Conservation (phyloP, 139 green algal genomes). For the Helicosporidium sp. region DNA sequence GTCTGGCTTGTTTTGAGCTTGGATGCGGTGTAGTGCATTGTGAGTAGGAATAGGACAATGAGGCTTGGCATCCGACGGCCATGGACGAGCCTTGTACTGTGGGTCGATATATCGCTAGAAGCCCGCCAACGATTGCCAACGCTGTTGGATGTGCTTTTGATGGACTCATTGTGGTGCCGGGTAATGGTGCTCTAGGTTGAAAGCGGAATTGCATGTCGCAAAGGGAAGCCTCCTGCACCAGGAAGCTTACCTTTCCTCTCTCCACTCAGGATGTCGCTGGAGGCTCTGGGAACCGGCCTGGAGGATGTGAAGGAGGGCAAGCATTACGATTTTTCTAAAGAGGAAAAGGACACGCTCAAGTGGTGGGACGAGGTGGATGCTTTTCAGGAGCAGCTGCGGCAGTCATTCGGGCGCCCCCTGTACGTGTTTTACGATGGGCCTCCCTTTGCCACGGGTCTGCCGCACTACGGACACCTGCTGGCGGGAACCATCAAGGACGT, state of each 20-base stretch:
- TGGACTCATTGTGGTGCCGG: too few species aligned
- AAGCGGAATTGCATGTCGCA: background rate
- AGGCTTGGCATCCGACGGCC: too few species aligned
- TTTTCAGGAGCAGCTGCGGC: slow-evolving; percentile 69
- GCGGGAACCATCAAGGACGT: slow-evolving; percentile 97
- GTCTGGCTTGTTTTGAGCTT: too few species aligned
- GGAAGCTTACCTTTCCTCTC: background rate
- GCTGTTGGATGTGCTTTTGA: too few species aligned
- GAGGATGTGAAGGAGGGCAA: slow-evolving; percentile 43
- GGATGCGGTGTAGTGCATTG: too few species aligned
- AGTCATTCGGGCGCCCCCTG: slow-evolving; percentile 68
- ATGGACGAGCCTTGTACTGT: too few species aligned
- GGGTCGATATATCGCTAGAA: too few species aligned
- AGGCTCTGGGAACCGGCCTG: slow-evolving; percentile 7
- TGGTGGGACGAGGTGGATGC: slow-evolving; percentile 68
- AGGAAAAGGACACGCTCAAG: slow-evolving; percentile 63
- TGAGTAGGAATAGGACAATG: too few species aligned
- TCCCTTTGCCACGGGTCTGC: slow-evolving; percentile 92
- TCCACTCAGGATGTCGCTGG: background rate
- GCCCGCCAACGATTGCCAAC: too few species aligned
- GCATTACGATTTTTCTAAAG: slow-evolving; percentile 59
- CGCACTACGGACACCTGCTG: slow-evolving; percentile 96
- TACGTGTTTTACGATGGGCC: slow-evolving; percentile 97
- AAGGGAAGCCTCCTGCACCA: background rate
- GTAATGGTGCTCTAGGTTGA: too few species aligned